Evolutionary conservation across 148 eudicot species (phyloP).

Genomic region (Fagopyrum homotropicum): DNA sequence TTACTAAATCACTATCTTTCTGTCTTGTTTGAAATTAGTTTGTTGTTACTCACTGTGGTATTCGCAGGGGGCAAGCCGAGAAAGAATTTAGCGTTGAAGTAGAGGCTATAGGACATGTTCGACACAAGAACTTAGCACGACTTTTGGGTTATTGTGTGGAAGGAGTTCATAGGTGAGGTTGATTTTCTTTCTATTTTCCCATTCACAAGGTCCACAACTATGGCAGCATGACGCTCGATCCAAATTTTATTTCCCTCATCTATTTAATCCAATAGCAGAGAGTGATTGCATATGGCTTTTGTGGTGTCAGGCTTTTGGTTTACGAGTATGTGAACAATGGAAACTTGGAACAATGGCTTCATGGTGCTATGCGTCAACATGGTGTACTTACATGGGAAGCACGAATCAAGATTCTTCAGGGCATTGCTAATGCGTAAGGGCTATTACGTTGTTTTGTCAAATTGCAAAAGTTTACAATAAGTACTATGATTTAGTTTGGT

Average conservation of each 20-base stretch:
- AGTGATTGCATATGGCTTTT: not conserved
- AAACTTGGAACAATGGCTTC: conserved; percentile 94
- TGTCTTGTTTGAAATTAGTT: not conserved
- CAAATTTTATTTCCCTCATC: not conserved
- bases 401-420: conserved; percentile 79
- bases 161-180: not conserved
- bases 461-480: not conserved
- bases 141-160: no score
- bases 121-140: no score
- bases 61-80: not conserved
- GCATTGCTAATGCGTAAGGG: conserved; percentile 94
- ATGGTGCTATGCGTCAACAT: conserved; percentile 75
- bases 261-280: not conserved
- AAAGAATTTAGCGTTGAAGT: no score
- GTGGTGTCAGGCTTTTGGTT: conserved; percentile 51
- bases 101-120: no score
- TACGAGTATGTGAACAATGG: conserved; percentile 95
- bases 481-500: not conserved
- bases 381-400: conserved; percentile 96
- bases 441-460: not conserved
- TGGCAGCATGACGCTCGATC: not conserved
- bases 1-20: not conserved
- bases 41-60: not conserved
- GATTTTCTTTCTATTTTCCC: not conserved
- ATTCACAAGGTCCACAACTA: not conserved